Base-by-base conservation (phyloP, 2,329 filamentous ascomycete species). In the Colletotrichum incanum region DNA sequence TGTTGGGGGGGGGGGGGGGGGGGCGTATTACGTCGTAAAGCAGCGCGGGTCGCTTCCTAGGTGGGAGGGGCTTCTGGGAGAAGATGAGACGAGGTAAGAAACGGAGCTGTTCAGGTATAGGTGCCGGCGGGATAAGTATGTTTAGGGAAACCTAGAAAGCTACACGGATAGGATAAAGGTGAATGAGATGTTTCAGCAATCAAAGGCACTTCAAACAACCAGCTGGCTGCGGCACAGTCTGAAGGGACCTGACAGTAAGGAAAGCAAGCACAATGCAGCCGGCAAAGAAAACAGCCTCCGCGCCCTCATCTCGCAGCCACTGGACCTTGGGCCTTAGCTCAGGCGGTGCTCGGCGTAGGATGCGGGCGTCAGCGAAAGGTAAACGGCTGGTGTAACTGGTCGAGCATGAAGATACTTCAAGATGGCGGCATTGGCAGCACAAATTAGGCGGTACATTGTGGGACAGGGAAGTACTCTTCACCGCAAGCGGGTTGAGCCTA, bases 301-400 rank as follows among this genome's bases (percentile, higher is more conserved):
- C 39, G 62, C 55, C 47, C 34, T 52, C 43, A 50, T 63, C 45
- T 62, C 59, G 31, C 59, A 55, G 52, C 54, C 31, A 49, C 37
- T 69, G 6, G 31, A 65, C 58, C 54, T 60, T 69, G 16, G 59
- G 45, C 70, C 60, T 59, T 64, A 66, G 65, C 66, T 65, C 59
- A 39, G 66, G 60, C 65, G 47, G 60, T 70, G 70, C 65, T 69
- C 65, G 65, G 70, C 60, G 59, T 59, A 64, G 65, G 37, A 65
- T 55, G 70, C 60, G 65, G 66, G 60, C 70, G 60, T 65, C 60
- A 72, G 59, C 66, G n/a, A 64, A 50, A 28, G 43, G 45, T 16
- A 34, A 28, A 43, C 6, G 45, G 31, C n/a, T 65, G 50, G 28
- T 65, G 28, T 34, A 41, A 68, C n/a, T 68, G 59, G 39, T 28